These are phyloP conservation scores for Sphaerobolus stellatus DNA, from an alignment of 1,284 basidiomycete genomes.

Conservation along the genomic window DNA sequence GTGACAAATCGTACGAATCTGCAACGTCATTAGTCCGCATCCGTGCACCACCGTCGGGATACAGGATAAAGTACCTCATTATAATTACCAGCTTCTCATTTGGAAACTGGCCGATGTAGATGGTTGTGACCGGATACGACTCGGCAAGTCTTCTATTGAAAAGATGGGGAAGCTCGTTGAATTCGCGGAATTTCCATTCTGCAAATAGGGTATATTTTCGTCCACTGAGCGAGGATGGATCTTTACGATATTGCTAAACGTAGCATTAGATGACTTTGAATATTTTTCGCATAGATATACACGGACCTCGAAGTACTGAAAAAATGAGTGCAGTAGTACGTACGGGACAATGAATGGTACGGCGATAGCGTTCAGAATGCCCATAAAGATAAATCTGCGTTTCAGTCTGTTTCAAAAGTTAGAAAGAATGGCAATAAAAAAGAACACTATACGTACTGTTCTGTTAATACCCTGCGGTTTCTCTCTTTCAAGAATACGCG, in stretches of 20 bases:
- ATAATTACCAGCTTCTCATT: slow-evolving; percentile 89
- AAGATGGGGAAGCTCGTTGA: slow-evolving; percentile 95
- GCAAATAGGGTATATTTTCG: slow-evolving; percentile 93
- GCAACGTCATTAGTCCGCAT: slow-evolving; percentile 8
- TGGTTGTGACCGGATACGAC: slow-evolving; percentile 86
- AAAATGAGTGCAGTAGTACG: slow-evolving; percentile 96
- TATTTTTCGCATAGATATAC: background rate
- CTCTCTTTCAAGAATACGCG: slow-evolving; percentile 88
- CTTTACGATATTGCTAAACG: slow-evolving; percentile 93
- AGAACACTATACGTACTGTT: slow-evolving; percentile 60
- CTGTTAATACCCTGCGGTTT: slow-evolving; percentile 74
- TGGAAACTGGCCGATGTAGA: slow-evolving; percentile 97
- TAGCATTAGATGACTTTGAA: background rate
- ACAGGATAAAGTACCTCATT: slow-evolving; percentile 60
- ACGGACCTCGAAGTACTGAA: slow-evolving; percentile 95
- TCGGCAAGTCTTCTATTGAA: slow-evolving; percentile 85
- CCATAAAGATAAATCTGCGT: slow-evolving; percentile 93
- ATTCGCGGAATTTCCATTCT: slow-evolving; percentile 98
- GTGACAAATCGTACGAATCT: slow-evolving; percentile 96
- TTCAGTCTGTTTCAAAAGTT: slow-evolving; percentile 53
- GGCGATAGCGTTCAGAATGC: slow-evolving; percentile 90
- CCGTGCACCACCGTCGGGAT: background rate
- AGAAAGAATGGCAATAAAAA: background rate
- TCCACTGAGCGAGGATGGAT: slow-evolving; percentile 90
- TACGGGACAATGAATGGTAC: slow-evolving; percentile 98